A percentile compares a stretch with the other conserved stretches of the same genome.
Conservation (phyloP, 2,329 filamentous ascomycete species). For the Pestalotiopsis sp. region DNA sequence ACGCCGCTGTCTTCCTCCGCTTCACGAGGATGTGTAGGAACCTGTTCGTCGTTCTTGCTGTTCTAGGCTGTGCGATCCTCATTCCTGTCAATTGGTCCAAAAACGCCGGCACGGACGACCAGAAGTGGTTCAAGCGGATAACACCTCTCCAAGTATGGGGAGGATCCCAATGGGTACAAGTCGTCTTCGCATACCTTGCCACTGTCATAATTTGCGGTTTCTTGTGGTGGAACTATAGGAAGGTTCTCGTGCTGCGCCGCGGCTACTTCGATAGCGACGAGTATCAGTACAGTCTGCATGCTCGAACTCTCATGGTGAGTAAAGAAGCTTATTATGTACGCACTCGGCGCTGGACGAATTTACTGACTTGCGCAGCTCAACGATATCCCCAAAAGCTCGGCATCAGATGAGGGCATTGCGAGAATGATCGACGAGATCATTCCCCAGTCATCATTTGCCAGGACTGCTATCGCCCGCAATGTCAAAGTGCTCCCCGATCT, state of each 20-base stretch:
- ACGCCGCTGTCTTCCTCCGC: constrained; percentile 87
- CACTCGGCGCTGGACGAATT: not conserved
- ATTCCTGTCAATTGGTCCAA: constrained; percentile 76
- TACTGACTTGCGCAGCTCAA: constrained; percentile 67
- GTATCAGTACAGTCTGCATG: constrained; percentile 85
- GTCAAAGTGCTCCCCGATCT: constrained; percentile 86
- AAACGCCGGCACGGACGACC: constrained; percentile 37
- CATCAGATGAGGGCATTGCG: constrained; percentile 85
- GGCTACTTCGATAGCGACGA: constrained; percentile 84
- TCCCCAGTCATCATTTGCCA: constrained; percentile 76
- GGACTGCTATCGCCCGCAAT: constrained; percentile 85
- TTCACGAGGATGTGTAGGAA: constrained; percentile 91
- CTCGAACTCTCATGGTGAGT: constrained; percentile 67
- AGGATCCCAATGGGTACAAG: constrained; percentile 59
- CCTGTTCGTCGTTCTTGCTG: constrained; percentile 74
- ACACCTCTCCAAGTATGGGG: constrained; percentile 60
- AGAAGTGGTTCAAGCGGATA: constrained; percentile 59
- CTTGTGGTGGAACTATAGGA: constrained; percentile 88
- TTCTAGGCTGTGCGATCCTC: constrained; percentile 76
- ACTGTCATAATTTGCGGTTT: constrained; percentile 78
- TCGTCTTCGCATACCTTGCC: constrained; percentile 65
- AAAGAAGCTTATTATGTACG: not conserved
- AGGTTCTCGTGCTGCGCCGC: constrained; percentile 70
- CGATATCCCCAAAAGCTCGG: constrained; percentile 76
- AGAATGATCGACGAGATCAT: constrained; percentile 80